phyloP scores from a whole-genome alignment of 345 rosid species.

The Cardiospermum halicacabum region DNA sequence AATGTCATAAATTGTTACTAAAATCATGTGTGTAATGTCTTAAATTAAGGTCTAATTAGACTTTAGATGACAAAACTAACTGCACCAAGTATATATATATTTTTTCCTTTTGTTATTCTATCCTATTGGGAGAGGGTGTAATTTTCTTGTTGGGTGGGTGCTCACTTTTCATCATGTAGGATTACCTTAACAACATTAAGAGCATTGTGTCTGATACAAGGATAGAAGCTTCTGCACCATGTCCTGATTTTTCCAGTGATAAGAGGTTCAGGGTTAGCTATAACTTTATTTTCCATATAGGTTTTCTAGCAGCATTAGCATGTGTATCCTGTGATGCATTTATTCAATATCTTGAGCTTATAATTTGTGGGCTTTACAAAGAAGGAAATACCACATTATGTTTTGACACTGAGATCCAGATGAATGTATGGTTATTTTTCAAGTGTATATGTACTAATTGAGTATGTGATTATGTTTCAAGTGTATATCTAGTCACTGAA shows the following conservation, averaged over 20 bases:
- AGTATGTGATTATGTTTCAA: background rate
- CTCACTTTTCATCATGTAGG: too few relatives aligned
- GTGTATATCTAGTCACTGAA: background rate
- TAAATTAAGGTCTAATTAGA: too few relatives aligned
- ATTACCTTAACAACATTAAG: too few relatives aligned
- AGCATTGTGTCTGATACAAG: background rate
- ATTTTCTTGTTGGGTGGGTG: too few relatives aligned
- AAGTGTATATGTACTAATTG: background rate
- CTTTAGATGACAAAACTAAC: too few relatives aligned
- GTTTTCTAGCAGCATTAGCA: background rate
- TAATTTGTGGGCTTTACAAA: background rate
- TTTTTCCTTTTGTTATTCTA: background rate
- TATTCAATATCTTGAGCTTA: background rate
- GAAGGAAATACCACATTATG: background rate
- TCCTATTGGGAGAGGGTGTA: background rate
- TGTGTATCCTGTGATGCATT: background rate
- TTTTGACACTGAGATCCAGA: background rate
- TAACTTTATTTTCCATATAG: background rate
- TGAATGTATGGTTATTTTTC: background rate
- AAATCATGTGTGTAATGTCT: too few relatives aligned
- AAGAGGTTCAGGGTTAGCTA: background rate
- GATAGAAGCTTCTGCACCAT: background rate
- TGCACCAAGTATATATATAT: too few relatives aligned
- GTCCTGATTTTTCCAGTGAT: background rate
- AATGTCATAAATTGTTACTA: too few relatives aligned